phyloP scores from a whole-genome alignment of 768 basidiomycete genomes.

The Kwoniella sp. region DNA sequence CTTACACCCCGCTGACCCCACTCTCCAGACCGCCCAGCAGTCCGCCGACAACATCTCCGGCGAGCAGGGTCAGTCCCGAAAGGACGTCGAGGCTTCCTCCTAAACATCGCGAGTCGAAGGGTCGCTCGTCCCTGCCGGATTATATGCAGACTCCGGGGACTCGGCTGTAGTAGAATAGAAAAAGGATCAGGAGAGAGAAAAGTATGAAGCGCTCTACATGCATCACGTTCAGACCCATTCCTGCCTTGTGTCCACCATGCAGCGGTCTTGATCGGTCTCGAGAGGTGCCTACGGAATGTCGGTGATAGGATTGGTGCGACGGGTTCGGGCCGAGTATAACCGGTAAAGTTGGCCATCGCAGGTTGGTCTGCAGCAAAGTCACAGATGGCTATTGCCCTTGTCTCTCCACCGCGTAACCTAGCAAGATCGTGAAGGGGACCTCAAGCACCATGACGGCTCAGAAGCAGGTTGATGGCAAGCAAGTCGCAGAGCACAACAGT shows the following conservation, averaged over 20 bases:
- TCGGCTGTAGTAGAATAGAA: no score
- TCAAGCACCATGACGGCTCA: conserved; percentile 20
- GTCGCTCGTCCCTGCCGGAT: no score
- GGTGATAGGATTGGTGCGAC: not conserved
- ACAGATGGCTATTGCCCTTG: not conserved
- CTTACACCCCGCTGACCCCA: not conserved
- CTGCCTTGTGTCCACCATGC: no score
- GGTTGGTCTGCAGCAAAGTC: no score
- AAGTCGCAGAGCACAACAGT: conserved; percentile 52
- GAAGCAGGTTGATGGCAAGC: conserved; percentile 42
- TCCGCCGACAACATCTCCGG: conserved; percentile 15
- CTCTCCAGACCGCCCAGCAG: conserved; percentile 7
- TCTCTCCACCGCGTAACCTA: not conserved
- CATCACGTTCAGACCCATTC: no score
- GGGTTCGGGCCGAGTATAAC: not conserved
- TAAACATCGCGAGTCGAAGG: not conserved
- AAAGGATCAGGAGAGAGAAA: no score
- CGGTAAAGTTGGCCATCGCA: no score
- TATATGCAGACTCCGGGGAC: no score
- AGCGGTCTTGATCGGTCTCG: no score
- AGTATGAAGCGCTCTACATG: no score
- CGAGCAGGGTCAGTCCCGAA: conserved; percentile 19
- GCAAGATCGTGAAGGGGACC: not conserved
- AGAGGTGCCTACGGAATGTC: no score
- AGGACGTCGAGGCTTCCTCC: conserved; percentile 27